A percentile compares a stretch with the other conserved stretches of the same genome.
phyloP scores from a whole-genome alignment of 2,329 filamentous ascomycete genomes.

The Colletotrichum sp. region DNA sequence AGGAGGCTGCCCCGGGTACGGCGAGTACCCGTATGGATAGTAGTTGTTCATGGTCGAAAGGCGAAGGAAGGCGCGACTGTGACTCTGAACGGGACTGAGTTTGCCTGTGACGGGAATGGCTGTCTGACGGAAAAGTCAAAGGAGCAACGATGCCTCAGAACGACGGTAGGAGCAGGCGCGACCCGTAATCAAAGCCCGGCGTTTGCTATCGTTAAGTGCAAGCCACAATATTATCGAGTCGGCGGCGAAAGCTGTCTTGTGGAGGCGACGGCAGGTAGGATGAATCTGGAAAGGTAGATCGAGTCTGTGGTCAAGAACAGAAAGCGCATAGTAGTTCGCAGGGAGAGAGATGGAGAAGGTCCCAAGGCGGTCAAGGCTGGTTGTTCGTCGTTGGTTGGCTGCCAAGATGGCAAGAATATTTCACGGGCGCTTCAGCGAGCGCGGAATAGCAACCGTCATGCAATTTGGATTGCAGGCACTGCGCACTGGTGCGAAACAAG shows the following conservation, averaged over 20 bases:
- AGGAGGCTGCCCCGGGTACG: slow-evolving; percentile 29
- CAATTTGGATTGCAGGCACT: neutral
- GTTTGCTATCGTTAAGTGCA: neutral
- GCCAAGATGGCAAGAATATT: slow-evolving; percentile 7
- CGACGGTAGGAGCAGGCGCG: neutral
- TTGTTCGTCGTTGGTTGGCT: neutral
- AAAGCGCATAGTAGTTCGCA: slow-evolving; percentile 12
- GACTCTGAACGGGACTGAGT: neutral
- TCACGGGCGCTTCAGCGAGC: slow-evolving; percentile 4
- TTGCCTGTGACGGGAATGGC: neutral
- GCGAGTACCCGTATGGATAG: slow-evolving; percentile 40
- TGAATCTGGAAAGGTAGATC: neutral
- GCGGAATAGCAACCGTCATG: slow-evolving; percentile 12
- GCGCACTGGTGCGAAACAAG: neutral
- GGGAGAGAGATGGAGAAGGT: neutral
- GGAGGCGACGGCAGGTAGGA: neutral
- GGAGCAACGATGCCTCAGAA: neutral
- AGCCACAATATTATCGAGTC: neutral
- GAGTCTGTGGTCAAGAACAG: neutral
- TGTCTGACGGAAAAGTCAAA: neutral
- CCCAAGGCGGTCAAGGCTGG: neutral
- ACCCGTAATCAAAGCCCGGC: neutral
- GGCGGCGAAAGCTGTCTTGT: neutral
- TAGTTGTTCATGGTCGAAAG: slow-evolving; percentile 38
- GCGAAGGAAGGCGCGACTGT: neutral